These are phyloP conservation scores for Delonix regia DNA, from an alignment of 306 rosid species.

Conservation along the genomic window DNA sequence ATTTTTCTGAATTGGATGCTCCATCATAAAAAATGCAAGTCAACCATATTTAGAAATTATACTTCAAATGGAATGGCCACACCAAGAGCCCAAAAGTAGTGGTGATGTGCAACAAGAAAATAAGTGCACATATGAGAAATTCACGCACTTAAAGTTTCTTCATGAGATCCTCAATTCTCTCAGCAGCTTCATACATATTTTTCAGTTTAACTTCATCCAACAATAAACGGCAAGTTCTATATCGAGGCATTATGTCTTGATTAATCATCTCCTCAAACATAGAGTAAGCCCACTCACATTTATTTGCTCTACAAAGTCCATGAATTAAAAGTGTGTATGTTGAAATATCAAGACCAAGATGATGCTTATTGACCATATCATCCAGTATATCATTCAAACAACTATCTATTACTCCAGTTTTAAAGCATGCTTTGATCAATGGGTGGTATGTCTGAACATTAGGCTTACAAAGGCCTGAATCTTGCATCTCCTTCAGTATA, in stretches of 20 bases:
- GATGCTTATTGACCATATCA: slow-evolving; percentile 69
- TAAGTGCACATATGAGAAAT: background rate
- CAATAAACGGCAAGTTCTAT: slow-evolving; percentile 71
- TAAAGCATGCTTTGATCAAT: slow-evolving; percentile 78
- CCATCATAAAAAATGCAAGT: background rate
- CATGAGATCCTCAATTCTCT: slow-evolving; percentile 69
- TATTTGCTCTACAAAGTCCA: slow-evolving; percentile 73
- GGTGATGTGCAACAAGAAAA: background rate
- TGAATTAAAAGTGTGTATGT: slow-evolving; percentile 79
- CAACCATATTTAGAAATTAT: background rate
- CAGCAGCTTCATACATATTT: slow-evolving; percentile 67
- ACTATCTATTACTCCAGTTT: slow-evolving; percentile 48
- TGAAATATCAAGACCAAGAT: slow-evolving; percentile 77
- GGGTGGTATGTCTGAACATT: slow-evolving; percentile 83
- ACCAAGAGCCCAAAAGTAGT: background rate
- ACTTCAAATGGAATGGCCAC: background rate
- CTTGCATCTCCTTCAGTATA: slow-evolving; percentile 63
- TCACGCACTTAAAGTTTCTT: slow-evolving; percentile 49
- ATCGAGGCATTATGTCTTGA: slow-evolving; percentile 69
- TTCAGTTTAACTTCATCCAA: slow-evolving; percentile 66
- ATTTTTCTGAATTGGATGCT: background rate
- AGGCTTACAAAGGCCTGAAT: slow-evolving; percentile 67
- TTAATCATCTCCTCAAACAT: slow-evolving; percentile 79
- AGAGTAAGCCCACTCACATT: slow-evolving; percentile 65
- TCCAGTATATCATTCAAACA: slow-evolving; percentile 56